Base-by-base conservation (phyloP, 495 filamentous ascomycete genomes). In the Daldinia decipiens region DNA sequence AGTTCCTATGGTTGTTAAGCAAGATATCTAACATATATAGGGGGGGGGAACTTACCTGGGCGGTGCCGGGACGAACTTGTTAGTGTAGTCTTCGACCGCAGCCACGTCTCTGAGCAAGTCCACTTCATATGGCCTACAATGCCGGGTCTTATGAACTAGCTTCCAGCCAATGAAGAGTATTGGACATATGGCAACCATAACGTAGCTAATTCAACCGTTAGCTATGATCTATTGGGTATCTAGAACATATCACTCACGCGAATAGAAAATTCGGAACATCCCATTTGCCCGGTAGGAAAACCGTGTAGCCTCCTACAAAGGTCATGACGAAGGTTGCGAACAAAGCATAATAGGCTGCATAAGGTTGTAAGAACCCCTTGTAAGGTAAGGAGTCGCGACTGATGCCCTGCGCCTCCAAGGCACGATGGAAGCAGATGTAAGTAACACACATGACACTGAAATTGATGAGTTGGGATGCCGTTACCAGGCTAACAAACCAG, bases 401-500 rank as follows among this genome's bases (percentile, higher is more conserved):
- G 27, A 94, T 80, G 3, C 91, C 90, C 71, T 95, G 92, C 0
- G 86, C 89, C 51, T 89, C 79, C 31, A 90, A 78, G 1, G 91
- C 92, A 32, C 86, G 87, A 65, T 89, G 84, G 79, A 92, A 95
- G n/a, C 87, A 82, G 65, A 93, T 81, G 77, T 91, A 95, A 4
- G 91, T 92, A 68, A 87, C 87, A 32, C 85, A 86, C 60, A 92
- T 88, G 26, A 89, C 88, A 39, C 82, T 84, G 79, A 88, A 93
- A 75, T 94, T 93, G 79, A 95, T 93, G 17, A 94, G 81, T 78
- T 93, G 91, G 1, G 86, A 89, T 6, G 91, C 91, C 8, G 92
- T 78, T 62, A 91, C 87, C 59, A 93, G 67, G 74, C 83, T 91
- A 38, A 94, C 86, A 70, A 94, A 93, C 92, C 92, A 94, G 58